Evolutionary conservation across 2,329 filamentous ascomycete species (phyloP), one percentile per base, ranked within the genome.

Genomic region (Aspergillus sp.): DNA sequence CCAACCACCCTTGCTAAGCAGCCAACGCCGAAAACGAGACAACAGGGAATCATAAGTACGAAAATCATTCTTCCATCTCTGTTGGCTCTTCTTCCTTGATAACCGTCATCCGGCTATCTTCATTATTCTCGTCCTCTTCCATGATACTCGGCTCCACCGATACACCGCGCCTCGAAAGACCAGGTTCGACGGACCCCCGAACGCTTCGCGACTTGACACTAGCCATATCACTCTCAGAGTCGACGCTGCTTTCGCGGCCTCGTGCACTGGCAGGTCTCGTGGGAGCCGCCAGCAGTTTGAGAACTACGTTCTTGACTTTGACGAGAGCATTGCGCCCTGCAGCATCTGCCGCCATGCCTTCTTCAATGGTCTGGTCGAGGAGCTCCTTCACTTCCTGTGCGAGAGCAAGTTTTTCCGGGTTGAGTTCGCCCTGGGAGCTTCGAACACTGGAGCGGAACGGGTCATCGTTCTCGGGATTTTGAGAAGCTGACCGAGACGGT

Each of bases 391-490:
- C 73, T 20, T 77, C 74, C 47, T 84, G 83, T 5, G 80, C 76
- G 32, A 82, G 76, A 18, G 82, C 77, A 5, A 78, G 78, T 52
- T 86, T 82, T 2, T 77, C 72, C 1, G 81, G 81, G 2, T 81
- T 72, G 47, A 79, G 76, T 20, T 74, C 75, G 44, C 83, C 76
- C 9, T 84, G 77, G 4, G 75, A 76, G 47, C 80, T 77, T 48
- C 71, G 69, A 18, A 67, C 65, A 48, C 74, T 76, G 15, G 68
- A 71, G 86, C 89, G 18, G 80, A 80, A 55, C 85, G 76, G 44
- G 39, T 90, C 86, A 3, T 90, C 86, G 2, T 87, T 86, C 30
- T 83, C 79, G 32, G 82, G 74, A n/a, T 62, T 68, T 12, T 72
- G 71, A 36, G 73, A 76, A 5, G 70, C 66, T 4, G 73, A 68